Conservation (phyloP, 768 basidiomycete genomes). For the Naganishia antarctica region DNA sequence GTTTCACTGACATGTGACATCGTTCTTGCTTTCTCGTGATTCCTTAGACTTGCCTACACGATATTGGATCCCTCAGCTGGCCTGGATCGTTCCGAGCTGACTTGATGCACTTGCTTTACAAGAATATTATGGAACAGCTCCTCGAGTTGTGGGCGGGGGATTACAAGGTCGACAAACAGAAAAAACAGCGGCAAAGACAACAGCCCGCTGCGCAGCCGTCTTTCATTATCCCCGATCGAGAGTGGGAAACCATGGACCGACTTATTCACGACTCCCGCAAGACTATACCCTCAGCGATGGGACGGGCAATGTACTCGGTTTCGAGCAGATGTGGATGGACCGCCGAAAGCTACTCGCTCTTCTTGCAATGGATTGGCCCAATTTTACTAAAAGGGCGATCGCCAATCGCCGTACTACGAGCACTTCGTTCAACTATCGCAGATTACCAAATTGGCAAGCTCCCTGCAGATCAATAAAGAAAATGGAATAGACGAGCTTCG, state of each 20-base stretch:
- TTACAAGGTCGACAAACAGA: background rate
- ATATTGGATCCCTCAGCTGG: background rate
- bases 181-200: background rate
- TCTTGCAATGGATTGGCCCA: background rate
- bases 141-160: background rate
- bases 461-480: too few species aligned
- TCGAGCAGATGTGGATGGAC: too few species aligned
- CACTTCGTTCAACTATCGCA: constrained; percentile 1
- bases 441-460: constrained; percentile 2
- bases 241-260: background rate
- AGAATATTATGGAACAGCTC: constrained; percentile 1
- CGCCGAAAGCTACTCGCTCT: background rate
- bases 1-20: too few species aligned
- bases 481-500: too few species aligned
- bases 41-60: background rate
- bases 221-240: background rate
- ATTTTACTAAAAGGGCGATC: background rate
- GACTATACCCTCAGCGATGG: background rate
- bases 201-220: background rate
- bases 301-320: too few species aligned
- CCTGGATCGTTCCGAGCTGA: background rate
- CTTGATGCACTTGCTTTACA: background rate
- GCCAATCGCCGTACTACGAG: background rate
- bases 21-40: too few species aligned
- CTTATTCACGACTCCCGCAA: background rate